These are phyloP conservation scores for Fusarium palustre DNA, from an alignment of 2,329 filamentous ascomycete genomes.

Conservation along the genomic window DNA sequence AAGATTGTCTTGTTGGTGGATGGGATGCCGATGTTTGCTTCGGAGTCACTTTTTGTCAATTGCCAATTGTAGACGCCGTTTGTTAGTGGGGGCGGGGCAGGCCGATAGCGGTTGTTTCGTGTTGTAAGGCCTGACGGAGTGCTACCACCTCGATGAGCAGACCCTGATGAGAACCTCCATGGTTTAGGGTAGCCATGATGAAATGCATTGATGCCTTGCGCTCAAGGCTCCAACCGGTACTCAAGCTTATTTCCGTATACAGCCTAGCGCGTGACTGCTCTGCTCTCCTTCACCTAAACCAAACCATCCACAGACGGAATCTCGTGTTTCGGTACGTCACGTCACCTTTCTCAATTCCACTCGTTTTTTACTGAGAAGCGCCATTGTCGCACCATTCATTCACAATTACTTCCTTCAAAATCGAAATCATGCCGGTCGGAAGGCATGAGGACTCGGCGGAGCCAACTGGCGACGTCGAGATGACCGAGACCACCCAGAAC, in stretches of 20 bases:
- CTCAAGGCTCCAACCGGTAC: slow-evolving; percentile 6
- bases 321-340: background rate
- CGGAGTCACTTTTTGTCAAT: slow-evolving; percentile 33
- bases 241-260: slow-evolving; percentile 28
- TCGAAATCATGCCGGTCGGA: slow-evolving; percentile 50
- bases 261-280: slow-evolving; percentile 10
- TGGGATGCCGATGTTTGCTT: slow-evolving; percentile 19
- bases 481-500: slow-evolving; percentile 49
- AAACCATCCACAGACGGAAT: background rate
- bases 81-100: slow-evolving; percentile 44
- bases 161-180: background rate
- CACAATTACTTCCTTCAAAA: background rate
- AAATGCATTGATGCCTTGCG: slow-evolving; percentile 26
- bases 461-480: slow-evolving; percentile 54
- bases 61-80: slow-evolving; percentile 26
- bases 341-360: slow-evolving; percentile 2
- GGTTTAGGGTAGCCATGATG: slow-evolving; percentile 29
- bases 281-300: background rate
- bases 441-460: slow-evolving; percentile 43
- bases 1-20: slow-evolving; percentile 15
- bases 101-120: slow-evolving; percentile 36
- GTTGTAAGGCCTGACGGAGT: too few relatives aligned
- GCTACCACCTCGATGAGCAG: background rate
- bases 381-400: background rate
- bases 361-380: slow-evolving; percentile 8